phyloP scores from a whole-genome alignment of 768 basidiomycete species.

The Suillus subalutaceus region DNA sequence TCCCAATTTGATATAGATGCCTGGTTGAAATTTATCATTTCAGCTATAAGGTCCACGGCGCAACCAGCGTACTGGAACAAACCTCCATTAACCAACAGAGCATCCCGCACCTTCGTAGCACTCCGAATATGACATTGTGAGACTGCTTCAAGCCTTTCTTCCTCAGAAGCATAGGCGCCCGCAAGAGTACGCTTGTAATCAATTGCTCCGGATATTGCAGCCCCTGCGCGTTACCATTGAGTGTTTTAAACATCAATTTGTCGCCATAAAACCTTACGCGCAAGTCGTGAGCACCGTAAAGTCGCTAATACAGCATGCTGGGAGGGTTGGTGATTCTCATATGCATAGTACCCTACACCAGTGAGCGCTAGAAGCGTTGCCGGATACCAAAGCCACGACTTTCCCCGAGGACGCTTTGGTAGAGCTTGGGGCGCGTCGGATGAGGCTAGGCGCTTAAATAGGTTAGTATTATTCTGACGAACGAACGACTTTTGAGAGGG shows the following conservation, averaged over 20 bases:
- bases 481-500: background rate
- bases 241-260: constrained; percentile 20
- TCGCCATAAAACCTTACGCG: constrained; percentile 42
- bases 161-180: constrained; percentile 50
- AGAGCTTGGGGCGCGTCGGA: constrained; percentile 8
- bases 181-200: constrained; percentile 76
- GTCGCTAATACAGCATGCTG: constrained; percentile 75
- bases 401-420: constrained; percentile 15
- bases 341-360: constrained; percentile 48
- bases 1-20: constrained; percentile 87
- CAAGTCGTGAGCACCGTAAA: constrained; percentile 80
- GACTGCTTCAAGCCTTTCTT: constrained; percentile 54
- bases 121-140: constrained; percentile 86
- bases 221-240: constrained; percentile 40
- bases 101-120: constrained; percentile 74
- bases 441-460: background rate
- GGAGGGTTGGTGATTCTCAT: constrained; percentile 72
- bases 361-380: constrained; percentile 28
- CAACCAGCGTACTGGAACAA: constrained; percentile 23
- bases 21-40: constrained; percentile 35
- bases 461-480: background rate
- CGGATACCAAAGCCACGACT: constrained; percentile 31
- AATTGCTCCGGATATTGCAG: constrained; percentile 63
- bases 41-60: background rate
- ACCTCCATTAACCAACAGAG: constrained; percentile 91